Base-by-base conservation (phyloP, 1,284 basidiomycete species). In the Ceratobasidium sp. region DNA sequence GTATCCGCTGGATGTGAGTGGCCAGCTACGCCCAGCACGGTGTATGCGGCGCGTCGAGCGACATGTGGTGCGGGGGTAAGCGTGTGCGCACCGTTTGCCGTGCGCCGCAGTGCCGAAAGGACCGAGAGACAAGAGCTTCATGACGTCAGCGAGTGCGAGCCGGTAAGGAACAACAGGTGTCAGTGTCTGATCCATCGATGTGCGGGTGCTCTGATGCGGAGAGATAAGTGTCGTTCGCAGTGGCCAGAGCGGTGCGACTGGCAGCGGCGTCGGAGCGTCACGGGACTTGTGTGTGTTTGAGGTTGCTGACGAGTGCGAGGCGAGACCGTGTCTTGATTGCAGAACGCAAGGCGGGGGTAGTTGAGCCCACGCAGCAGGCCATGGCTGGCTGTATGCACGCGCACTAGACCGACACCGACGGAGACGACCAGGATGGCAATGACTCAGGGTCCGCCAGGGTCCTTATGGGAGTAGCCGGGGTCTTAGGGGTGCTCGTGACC, bases 1-100 rank as follows among this genome's bases (percentile, higher is more conserved):
- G 58, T 61, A 61, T 61, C 58, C 38, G 26, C 38, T 61, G 41
- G 58, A 61, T 61, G 14, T 61, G 58, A 61, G 58, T 61, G 58
- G 58, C 41, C 41, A 44, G 32, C 58, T 46, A 35, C 41, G 54
- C 30, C 30, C 32, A 35, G 44, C 58, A 61, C 26, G 58, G n/a
- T n/a, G n/a, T n/a, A n/a, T n/a, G n/a, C 35, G 58, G 58, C 43
- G 43, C 11, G 43, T 18, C 9, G 18, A 44, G 21, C 14, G 54
- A 35, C 30, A 32, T 35, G 28, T 18, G 30, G 54, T 57, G 30
- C 54, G 54, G n/a, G n/a, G n/a, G n/a, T n/a, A 57, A 57, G 32
- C 54, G 54, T 35, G 38, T 35, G 54, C 28, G 13, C 30, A 23
- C 18, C 21, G 23, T 23, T 30, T 30, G 9, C 9, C 9, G n/a